Conservation (phyloP, 2,329 filamentous ascomycete genomes). For the Zymoseptoria brevis region DNA sequence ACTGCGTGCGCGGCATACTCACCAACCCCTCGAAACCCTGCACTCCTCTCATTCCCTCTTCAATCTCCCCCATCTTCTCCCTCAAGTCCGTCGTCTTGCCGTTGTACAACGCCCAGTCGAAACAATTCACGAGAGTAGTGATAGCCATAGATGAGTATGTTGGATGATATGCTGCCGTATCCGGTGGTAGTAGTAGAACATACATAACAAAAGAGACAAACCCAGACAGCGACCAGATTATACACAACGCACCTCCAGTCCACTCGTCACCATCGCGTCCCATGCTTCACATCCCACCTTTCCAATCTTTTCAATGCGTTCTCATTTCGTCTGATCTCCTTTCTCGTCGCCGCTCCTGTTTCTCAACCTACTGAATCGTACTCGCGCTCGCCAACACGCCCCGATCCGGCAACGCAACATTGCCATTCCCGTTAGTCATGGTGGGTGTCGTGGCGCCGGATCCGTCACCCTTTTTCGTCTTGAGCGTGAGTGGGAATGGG, state of each 20-base stretch:
- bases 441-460: slow-evolving; percentile 18
- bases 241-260: background rate
- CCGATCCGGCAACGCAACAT: background rate
- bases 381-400: background rate
- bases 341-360: background rate
- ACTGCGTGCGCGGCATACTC: slow-evolving; percentile 57
- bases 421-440: slow-evolving; percentile 17
- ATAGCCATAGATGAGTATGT: background rate
- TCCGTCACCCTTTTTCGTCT: slow-evolving; percentile 27
- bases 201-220: background rate
- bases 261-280: background rate
- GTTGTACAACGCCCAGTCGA: slow-evolving; percentile 68
- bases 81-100: slow-evolving; percentile 65
- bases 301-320: background rate
- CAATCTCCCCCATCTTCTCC: slow-evolving; percentile 61
- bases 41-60: slow-evolving; percentile 54
- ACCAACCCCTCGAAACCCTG: slow-evolving; percentile 56
- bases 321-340: background rate
- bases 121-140: background rate
- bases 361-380: background rate
- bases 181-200: background rate
- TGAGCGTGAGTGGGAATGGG: slow-evolving; percentile 61
- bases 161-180: background rate
- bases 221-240: background rate
- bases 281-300: background rate